Base-by-base conservation (phyloP, 371 early-diverging fungal species). In the Blakeslea trispora region DNA sequence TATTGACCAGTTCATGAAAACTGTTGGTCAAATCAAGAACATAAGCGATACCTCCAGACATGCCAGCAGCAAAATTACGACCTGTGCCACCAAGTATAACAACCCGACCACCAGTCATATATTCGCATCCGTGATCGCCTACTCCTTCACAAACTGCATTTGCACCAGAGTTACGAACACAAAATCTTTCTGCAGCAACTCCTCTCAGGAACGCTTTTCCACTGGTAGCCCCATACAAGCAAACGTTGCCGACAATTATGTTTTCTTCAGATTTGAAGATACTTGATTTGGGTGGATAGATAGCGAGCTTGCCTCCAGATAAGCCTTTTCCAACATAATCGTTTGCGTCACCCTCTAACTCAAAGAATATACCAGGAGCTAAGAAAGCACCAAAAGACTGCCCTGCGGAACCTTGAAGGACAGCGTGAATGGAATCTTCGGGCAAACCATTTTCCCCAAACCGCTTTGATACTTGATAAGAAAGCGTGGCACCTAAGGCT, bases 281-380 rank as follows among this genome's bases (percentile, higher is more conserved):
- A 6, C 87, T 79, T 50, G 63, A 65, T 80, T 87, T 90, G 49
- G 95, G 95, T 48, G 96, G 95, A 69, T 88, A 96, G 50, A 96
- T 84, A 18, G 91, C 85, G 28, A 98, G 72, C 57, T 76, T 81
- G 48, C 97, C 98, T 57, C 97, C 97, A 19, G 94, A 93, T 35
- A 98, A 82, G 56, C 98, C 98, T 82, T 98, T 98, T 61, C 98
- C 98, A 42, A 95, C 97, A 64, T 97, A 98, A 77, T 97, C 98
- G 80, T 98, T 98, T 18, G 95, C 86, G 67, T 97, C 98, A 59
- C 98, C 98, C 71, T 98, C 96, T 44, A 98, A 79, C 59, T 93
- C 93, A 31, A 98, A 79, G 28, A 89, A 86, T 53, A 97, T 78
- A 63, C 97, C 97, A n/a, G 86, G 81, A 22, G 93, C 92, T 45